phyloP scores from a whole-genome alignment of 73 alveolate genomes.

The Paramecium pentaurelia region DNA sequence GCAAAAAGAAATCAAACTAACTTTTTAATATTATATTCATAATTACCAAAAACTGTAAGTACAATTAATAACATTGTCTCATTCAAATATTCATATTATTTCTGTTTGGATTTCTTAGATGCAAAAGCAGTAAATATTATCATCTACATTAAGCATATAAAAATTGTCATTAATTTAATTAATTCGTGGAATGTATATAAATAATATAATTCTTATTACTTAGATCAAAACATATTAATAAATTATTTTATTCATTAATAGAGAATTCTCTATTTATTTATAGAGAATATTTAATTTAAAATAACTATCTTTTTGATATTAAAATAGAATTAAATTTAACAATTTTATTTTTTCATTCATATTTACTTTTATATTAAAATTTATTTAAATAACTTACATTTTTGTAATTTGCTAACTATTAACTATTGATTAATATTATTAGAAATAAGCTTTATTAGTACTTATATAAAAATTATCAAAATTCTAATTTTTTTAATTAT shows the following conservation, averaged over 20 bases:
- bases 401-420: neutral
- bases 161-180: neutral
- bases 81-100: neutral
- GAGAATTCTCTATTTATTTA: too few relatives aligned
- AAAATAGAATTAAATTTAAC: too few relatives aligned
- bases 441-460: neutral
- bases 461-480: neutral
- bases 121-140: neutral
- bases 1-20: neutral
- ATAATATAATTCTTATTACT: neutral
- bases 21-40: neutral
- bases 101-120: neutral
- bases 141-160: neutral
- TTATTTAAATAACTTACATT: neutral
- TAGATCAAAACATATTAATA: neutral
- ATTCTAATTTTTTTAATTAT: neutral
- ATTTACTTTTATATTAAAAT: too few relatives aligned
- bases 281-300: too few relatives aligned
- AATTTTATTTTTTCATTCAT: too few relatives aligned
- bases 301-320: too few relatives aligned
- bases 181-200: neutral
- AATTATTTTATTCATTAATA: too few relatives aligned
- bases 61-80: neutral
- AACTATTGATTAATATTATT: neutral
- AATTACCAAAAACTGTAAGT: neutral